Evolutionary conservation across 164 flowering plant species (phyloP).

Genomic region (Berberis thunbergii): DNA sequence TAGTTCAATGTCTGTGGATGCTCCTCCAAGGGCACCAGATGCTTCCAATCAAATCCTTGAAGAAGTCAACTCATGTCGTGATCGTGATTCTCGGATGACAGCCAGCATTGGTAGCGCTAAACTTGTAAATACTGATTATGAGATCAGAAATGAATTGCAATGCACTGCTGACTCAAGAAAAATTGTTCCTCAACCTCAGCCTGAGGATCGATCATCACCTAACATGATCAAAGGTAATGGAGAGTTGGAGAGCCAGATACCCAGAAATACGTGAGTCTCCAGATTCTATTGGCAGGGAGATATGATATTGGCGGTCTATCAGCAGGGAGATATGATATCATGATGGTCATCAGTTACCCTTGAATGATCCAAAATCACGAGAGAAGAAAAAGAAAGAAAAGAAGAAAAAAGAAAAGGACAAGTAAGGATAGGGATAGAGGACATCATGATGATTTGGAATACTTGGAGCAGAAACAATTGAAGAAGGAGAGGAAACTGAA

Average conservation of each 20-base stretch:
- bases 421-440: conserved; percentile 29
- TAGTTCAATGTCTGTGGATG: conserved; percentile 92
- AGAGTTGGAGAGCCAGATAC: conserved; percentile 21
- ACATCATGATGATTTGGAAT: conserved; percentile 54
- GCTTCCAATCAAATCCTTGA: conserved; percentile 52
- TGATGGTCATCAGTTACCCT: conserved; percentile 20
- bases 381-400: conserved; percentile 34
- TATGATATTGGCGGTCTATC: conserved; percentile 1
- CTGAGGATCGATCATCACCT: conserved; percentile 27
- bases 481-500: conserved; percentile 76
- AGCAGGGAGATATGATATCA: neutral
- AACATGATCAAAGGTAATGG: conserved; percentile 28
- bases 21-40: conserved; percentile 51
- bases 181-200: conserved; percentile 18
- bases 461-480: conserved; percentile 56
- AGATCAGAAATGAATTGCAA: conserved; percentile 64
- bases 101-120: conserved; percentile 88
- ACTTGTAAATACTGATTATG: conserved; percentile 46
- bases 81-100: conserved; percentile 67
- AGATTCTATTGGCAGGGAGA: conserved; percentile 23
- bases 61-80: conserved; percentile 78
- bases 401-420: conserved; percentile 47
- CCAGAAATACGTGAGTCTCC: conserved; percentile 32
- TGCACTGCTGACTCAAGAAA: conserved; percentile 91
- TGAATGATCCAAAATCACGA: conserved; percentile 6